A percentile compares a stretch with the other conserved stretches of the same genome.
Conservation (phyloP, 2,329 filamentous ascomycete genomes). For the Fusarium chlamydosporum region DNA sequence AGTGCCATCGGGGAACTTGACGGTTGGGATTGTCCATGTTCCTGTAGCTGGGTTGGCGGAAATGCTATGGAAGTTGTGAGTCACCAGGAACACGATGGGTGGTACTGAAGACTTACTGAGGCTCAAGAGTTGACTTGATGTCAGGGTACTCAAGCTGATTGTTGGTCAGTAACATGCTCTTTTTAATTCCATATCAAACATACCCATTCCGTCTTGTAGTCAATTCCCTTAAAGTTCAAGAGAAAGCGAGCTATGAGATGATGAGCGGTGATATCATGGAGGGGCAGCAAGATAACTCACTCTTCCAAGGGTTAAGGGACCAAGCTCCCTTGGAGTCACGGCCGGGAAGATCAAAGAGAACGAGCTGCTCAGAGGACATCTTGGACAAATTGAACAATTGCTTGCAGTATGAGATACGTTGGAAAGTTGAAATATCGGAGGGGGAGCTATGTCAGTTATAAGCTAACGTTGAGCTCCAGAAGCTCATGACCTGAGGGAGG, state of each 20-base stretch:
- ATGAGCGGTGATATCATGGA: constrained; percentile 17
- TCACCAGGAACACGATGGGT: neutral
- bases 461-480: constrained; percentile 2
- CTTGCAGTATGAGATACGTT: rapidly evolving
- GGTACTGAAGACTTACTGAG: constrained; percentile 61
- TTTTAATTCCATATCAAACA: neutral
- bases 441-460: neutral
- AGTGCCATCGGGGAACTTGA: constrained; percentile 68
- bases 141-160: constrained; percentile 73
- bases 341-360: constrained; percentile 75
- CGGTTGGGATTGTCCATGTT: constrained; percentile 62
- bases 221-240: constrained; percentile 76
- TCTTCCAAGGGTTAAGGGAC: constrained; percentile 81
- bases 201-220: constrained; percentile 77
- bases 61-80: constrained; percentile 31
- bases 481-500: constrained; percentile 27
- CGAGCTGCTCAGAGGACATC: constrained; percentile 58
- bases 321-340: constrained; percentile 64
- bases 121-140: constrained; percentile 68
- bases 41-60: constrained; percentile 41
- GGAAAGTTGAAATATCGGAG: neutral
- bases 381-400: constrained; percentile 1
- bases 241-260: constrained; percentile 69
- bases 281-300: constrained; percentile 55
- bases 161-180: neutral